Base-by-base conservation (phyloP, 352 stramenopile genomes). In the Phytophthora constricta region DNA sequence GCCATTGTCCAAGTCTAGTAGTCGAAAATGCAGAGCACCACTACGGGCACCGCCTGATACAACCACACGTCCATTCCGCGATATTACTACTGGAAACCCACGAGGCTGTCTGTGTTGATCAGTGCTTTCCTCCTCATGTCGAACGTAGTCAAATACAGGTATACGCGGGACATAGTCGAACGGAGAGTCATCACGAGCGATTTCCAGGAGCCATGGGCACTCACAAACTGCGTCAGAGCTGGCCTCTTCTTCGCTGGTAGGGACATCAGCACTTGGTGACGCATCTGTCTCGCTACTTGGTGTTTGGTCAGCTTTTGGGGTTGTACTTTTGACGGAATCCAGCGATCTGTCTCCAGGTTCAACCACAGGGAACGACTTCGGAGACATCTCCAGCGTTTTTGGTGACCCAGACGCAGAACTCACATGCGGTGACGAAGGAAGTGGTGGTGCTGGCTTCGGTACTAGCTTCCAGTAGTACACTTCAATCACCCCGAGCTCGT, bases 401-500 rank as follows among this genome's bases (percentile, higher is more conserved):
- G 66, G 47, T 42, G 66, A 70, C 39, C 45, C 37, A 22, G 54
- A 64, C 16, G 52, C 25, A 54, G 57, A 63, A 0, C 23, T 48
- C 50, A 46, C 46, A 10, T 46, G 33, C 14, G 53, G 39, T 14
- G 69, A 48, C 34, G 60, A 51, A 22, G 49, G 39, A 17, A 56
- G 19, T 22, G 52, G 43, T 11, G 71, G 55, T 16, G 59, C 57
- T 41, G 80, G 76, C 53, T 92, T 92, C 2, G 87, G 76, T 14
- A 83, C 16, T 4, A 96, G 60, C 41, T 90, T 95, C 87, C 89
- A 96, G 56, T 92, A 82, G 74, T 92, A 91, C 4, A 95, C 48
- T 53, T 96, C 89, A n/a, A 96, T 81, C 17, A 95, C 87, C 1
- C 89, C 89, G 4, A 95, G 70, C 22, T 94, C 86, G 56, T 95